Evolutionary conservation across 192 early-diverging fungal genomes (phyloP), one percentile per base, ranked within the genome.

Genomic region (Podila epigama): DNA sequence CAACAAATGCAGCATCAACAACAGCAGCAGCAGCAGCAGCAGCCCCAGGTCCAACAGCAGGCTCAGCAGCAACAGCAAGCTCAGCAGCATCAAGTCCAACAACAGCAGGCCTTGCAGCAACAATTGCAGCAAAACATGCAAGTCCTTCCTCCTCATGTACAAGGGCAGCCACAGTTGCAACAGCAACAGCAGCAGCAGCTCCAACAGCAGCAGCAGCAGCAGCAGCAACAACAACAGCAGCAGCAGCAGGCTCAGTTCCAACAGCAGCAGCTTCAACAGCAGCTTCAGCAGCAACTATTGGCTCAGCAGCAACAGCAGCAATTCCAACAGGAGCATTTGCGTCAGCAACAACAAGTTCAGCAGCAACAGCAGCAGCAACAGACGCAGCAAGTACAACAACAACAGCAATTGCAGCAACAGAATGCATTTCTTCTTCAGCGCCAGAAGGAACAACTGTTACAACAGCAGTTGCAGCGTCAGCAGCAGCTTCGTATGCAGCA

Each of bases 281-380:
- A 66, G 54, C 66, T 60, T 29, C 56, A 37, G 20, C 56, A 60
- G 35, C 67, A 69, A 29, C 67, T 60, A 6, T 59, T 62, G 25
- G 60, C 68, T 25, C 16, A 60, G 28, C 59, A 62, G 32, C 37
- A 40, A 5, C 67, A 60, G 16, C 57, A 44, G n/a, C 42, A 48
- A 1, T 48, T 48, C 5, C 67, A 69, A 16, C 66, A 68, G 10
- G 66, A 68, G 0, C 66, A 68, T n/a, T 13, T 68, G 42, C 29
- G 42, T 16, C 66, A 68, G 44, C 66, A 68, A 18, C 66, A 68
- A 18, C 58, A 55, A 36, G 10, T 52, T 15, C 57, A 59, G 39
- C 57, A 37, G 15, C 70, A 72, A 39, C 37, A 41, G 2, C 69
- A 64, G 22, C 36, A 41, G 15, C 27, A 22, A 1, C 70, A 72